Evolutionary conservation across 768 basidiomycete genomes (phyloP).

Genomic region (Cubamyces sp.): DNA sequence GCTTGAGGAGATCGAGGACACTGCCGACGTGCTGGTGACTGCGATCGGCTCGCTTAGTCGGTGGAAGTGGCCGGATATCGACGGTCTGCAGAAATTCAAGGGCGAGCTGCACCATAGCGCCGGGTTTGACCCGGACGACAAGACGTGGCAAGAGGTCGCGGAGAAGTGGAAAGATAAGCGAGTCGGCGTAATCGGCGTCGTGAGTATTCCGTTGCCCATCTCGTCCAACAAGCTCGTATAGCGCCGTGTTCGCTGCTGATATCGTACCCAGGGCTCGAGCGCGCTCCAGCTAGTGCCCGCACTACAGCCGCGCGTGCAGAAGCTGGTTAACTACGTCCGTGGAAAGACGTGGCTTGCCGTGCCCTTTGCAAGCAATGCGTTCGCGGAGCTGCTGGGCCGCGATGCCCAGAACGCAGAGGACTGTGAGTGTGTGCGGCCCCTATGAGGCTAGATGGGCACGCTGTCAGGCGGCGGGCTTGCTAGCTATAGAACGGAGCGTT

Average conservation of each 20-base stretch:
- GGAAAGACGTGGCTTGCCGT: conserved; percentile 62
- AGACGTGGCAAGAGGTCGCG: conserved; percentile 48
- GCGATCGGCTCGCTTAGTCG: conserved; percentile 56
- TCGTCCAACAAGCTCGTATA: background rate
- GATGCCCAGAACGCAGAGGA: conserved; percentile 41
- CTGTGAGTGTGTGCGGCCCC: conserved; percentile 37
- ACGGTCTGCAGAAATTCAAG: conserved; percentile 56
- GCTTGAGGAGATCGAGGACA: conserved; percentile 49
- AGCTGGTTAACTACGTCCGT: conserved; percentile 58
- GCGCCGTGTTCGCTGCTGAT: background rate
- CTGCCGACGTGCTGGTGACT: conserved; percentile 59
- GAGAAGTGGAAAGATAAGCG: conserved; percentile 54
- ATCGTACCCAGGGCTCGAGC: conserved; percentile 56
- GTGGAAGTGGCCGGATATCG: conserved; percentile 72
- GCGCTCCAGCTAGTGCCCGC: conserved; percentile 64
- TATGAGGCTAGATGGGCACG: background rate
- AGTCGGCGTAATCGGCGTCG: conserved; percentile 65
- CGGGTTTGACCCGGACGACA: conserved; percentile 50
- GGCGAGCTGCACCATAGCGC: conserved; percentile 69
- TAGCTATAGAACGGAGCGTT: too few relatives aligned
- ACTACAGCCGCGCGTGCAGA: conserved; percentile 54
- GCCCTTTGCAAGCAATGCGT: conserved; percentile 46
- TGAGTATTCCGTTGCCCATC: conserved; percentile 33
- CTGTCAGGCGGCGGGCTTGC: too few relatives aligned
- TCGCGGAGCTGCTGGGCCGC: conserved; percentile 45